Base-by-base conservation (phyloP, 306 rosid species). In the Medicago lupulina region DNA sequence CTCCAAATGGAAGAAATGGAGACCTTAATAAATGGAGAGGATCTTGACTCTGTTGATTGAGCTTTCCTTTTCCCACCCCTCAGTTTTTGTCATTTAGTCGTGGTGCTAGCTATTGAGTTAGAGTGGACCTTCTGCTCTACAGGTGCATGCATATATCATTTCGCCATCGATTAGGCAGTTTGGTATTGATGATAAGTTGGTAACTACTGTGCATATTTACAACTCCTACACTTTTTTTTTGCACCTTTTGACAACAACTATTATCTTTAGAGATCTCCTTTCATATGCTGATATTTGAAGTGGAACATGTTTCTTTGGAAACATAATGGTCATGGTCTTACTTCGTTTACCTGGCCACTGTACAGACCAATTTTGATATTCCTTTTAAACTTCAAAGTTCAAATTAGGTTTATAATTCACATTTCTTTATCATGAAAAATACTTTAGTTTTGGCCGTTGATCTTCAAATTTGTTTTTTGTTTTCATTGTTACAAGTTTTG, bases 401-500 rank as follows among this genome's bases (percentile, higher is more conserved):
- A 55, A 49, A 59, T 28, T 69, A 39, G 41, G 68, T 74, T 75
- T 68, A 67, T 49, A 67, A 41, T 59, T 71, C 38, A 41, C 73
- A 43, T 70, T 54, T 78, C 60, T 51, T 60, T 63, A 8, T 62
- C n/a, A 41, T 38, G 40, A 70, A 76, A 74, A 64, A 70, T 81
- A 63, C 66, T 69, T 14, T 15, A 61, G 54, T 76, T 79, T 51
- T 66, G 23, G 59, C 44, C 67, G 13, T 74, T 55, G 71, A 47
- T 73, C 55, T 70, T 78, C 16, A 1, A 9, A 47, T 75, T 66
- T 14, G 19, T 74, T 21, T 9, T 70, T 36, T 16, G 2, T 23
- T 7, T 60, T 64, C 23, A 18, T 51, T 71, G 71, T 59, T 70
- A 71, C 76, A 46, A 81, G 49, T 74, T 46, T 83, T 76, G 46